Conservation (phyloP, 225 moss, liverwort and hornwort species). For the Physcomitrium patens region DNA sequence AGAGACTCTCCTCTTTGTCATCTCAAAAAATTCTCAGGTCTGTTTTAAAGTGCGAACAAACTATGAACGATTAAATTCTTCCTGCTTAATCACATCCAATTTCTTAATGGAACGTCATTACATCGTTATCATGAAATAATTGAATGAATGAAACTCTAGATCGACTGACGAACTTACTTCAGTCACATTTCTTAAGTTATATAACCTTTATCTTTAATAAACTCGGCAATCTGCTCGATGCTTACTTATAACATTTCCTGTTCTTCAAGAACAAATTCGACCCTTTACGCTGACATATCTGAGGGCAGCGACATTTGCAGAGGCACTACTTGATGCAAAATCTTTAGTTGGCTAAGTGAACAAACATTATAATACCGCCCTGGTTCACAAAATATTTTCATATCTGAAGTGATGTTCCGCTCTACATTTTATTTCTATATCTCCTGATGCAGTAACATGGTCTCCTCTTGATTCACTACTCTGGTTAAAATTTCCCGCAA, state of each 20-base stretch:
- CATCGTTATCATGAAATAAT: neutral
- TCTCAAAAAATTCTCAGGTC: slow-evolving; percentile 23
- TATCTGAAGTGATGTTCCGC: neutral
- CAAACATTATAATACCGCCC: neutral
- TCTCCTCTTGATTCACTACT: neutral
- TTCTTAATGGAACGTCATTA: neutral
- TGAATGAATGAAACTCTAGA: neutral
- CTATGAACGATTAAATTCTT: neutral
- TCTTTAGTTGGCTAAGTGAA: neutral
- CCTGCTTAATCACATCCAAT: neutral
- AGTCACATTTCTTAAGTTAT: neutral
- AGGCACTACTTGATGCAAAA: neutral
- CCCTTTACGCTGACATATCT: neutral
- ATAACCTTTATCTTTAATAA: neutral
- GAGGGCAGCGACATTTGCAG: neutral
- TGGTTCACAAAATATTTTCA: neutral
- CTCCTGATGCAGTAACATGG: neutral
- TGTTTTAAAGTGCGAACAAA: neutral
- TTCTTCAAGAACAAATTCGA: neutral
- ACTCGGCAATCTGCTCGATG: neutral
- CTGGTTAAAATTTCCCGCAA: neutral
- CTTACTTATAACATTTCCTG: neutral
- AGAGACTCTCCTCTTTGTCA: slow-evolving; percentile 19
- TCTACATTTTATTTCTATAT: neutral
- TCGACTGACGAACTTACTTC: neutral